A percentile compares a stretch with the other conserved stretches of the same genome.
Conservation (phyloP, 495 filamentous ascomycete genomes). For the Cairneyella variabilis region DNA sequence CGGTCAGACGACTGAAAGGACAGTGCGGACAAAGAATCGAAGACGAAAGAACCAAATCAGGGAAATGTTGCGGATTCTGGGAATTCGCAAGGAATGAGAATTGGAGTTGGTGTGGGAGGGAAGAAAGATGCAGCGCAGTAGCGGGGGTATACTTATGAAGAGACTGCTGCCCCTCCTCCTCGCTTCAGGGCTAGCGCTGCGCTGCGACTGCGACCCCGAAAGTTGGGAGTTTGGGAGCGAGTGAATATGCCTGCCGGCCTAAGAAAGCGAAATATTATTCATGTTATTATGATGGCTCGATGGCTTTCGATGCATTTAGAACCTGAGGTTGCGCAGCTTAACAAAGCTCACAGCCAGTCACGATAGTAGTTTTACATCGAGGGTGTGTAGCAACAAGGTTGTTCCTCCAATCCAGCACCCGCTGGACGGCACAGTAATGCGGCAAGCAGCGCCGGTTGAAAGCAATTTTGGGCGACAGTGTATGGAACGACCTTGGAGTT, state of each 20-base stretch:
- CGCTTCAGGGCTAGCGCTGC: slow-evolving; percentile 8
- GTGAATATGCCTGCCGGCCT: neutral
- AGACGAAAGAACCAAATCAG: slow-evolving; percentile 7
- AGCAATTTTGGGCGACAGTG: neutral
- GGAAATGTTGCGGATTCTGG: slow-evolving; percentile 4
- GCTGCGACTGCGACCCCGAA: neutral
- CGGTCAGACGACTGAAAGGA: slow-evolving; percentile 29
- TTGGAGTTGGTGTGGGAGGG: slow-evolving; percentile 15
- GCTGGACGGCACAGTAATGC: slow-evolving; percentile 13
- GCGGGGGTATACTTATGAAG: slow-evolving; percentile 26
- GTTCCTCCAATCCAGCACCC: slow-evolving; percentile 15
- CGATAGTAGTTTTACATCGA: neutral
- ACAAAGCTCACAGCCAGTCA: slow-evolving; percentile 8
- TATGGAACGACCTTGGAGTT: neutral
- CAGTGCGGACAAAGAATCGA: slow-evolving; percentile 19
- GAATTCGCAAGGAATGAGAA: slow-evolving; percentile 12
- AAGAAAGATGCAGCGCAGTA: slow-evolving; percentile 19
- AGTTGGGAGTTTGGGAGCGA: too few relatives aligned
- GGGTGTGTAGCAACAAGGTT: slow-evolving; percentile 14
- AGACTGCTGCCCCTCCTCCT: slow-evolving; percentile 21
- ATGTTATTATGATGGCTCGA: too few relatives aligned
- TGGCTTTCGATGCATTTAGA: slow-evolving; percentile 1
- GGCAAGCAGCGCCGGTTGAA: slow-evolving; percentile 21
- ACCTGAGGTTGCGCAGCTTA: slow-evolving; percentile 1
- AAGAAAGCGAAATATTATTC: too few relatives aligned